Evolutionary conservation across 768 basidiomycete genomes (phyloP), one percentile per base, ranked within the genome.

Genomic region (Boletus speciosus): DNA sequence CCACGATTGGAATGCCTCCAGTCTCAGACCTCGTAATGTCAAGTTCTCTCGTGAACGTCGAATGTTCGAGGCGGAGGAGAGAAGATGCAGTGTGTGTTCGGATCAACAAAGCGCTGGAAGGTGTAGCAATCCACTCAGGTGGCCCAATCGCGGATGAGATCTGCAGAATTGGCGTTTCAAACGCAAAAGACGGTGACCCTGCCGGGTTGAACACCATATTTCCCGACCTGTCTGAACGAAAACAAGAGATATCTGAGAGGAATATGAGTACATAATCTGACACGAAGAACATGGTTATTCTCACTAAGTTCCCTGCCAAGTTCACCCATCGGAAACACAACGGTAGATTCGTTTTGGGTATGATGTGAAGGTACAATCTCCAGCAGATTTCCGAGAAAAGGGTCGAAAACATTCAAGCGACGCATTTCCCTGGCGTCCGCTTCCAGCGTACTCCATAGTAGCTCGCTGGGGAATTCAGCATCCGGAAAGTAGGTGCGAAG

Each of bases 401-500:
- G 85, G 62, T 90, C 81, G 43, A 85, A 86, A 12, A 54, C 52
- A 29, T 73, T 62, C 15, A 78, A 63, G n/a, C 69, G 60, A 23
- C 63, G 67, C 36, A 61, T 52, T 47, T 71, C 57, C 39, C 63
- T 69, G 12, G 74, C 70, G 43, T 85, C 82, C 47, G 73, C 71
- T 12, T 73, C 68, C 19, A 89, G 68, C 52, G 84, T 76, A 27
- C 81, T 78, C 47, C 80, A 69, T 42, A 92, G 75, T 23, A 92
- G 70, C 38, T 88, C 83, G n/a, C 79, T 71, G 7, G 86, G 73
- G n/a, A 93, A 74, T 55, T 90, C 87, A 15, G 86, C 75, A 55
- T 91, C 88, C 1, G 90, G 88, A 50, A 86, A 77, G 66, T 80
- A 78, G 5, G 81, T 84, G 42, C 86, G 81, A 44, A 91, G 74